A percentile compares a stretch with the other conserved stretches of the same genome.
These are phyloP conservation scores for Hypoxylon sp. DNA, from an alignment of 2,329 filamentous ascomycete species.

Conservation along the genomic window DNA sequence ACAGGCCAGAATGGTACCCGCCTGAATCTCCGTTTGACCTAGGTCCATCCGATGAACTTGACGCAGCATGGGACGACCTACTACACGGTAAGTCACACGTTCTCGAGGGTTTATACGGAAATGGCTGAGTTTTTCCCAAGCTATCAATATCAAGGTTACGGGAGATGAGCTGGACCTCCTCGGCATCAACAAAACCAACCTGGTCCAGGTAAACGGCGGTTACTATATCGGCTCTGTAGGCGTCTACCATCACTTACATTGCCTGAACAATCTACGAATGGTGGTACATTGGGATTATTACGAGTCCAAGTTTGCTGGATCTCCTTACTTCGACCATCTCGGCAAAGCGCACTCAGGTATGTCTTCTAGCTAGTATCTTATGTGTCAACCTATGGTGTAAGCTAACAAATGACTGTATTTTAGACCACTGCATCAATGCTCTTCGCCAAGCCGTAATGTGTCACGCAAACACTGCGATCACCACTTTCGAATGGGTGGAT, in stretches of 20 bases:
- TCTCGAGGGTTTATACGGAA: neutral
- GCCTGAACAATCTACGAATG: constrained; percentile 38
- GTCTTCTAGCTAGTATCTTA: neutral
- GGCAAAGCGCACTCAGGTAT: constrained; percentile 36
- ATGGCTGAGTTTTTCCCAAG: constrained; percentile 18
- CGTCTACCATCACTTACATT: constrained; percentile 43
- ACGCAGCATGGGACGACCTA: constrained; percentile 28
- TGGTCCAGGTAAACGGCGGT: constrained; percentile 42
- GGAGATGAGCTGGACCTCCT: constrained; percentile 21
- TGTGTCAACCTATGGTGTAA: neutral
- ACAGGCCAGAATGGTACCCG: constrained; percentile 27
- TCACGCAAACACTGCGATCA: constrained; percentile 35
- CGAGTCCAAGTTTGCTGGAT: constrained; percentile 17
- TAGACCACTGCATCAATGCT: constrained; percentile 43
- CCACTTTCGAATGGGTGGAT: constrained; percentile 33
- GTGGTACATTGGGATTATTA: constrained; percentile 42
- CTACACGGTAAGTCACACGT: constrained; percentile 11
- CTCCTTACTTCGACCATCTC: constrained; percentile 20
- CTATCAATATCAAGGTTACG: constrained; percentile 37
- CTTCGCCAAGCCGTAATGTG: constrained; percentile 44
- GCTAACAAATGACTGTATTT: neutral
- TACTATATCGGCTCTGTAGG: constrained; percentile 39
- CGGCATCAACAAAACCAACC: constrained; percentile 37
- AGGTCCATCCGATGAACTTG: constrained; percentile 27
- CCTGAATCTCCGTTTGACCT: constrained; percentile 16